phyloP scores from a whole-genome alignment of 2,329 filamentous ascomycete genomes.

The Diplocarpon mali region DNA sequence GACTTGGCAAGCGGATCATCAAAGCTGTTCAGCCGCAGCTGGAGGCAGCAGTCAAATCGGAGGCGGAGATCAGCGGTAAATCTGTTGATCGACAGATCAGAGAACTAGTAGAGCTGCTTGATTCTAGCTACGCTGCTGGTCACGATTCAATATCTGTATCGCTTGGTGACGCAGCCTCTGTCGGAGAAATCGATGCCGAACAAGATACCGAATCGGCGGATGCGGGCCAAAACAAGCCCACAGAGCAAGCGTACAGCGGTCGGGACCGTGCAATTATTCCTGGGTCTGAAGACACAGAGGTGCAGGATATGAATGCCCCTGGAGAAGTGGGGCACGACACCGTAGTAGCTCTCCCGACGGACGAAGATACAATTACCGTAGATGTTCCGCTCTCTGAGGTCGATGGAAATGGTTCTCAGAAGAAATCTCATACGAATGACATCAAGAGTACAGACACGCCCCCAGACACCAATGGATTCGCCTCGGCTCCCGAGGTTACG shows the following conservation, averaged over 20 bases:
- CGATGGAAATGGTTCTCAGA: constrained; percentile 11
- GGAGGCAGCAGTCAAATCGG: constrained; percentile 64
- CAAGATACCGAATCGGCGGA: constrained; percentile 15
- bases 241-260: constrained; percentile 6
- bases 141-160: constrained; percentile 32
- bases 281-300: constrained; percentile 28
- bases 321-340: constrained; percentile 14
- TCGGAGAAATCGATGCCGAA: constrained; percentile 32
- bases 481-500: constrained; percentile 10
- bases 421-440: constrained; percentile 22
- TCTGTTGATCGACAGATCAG: constrained; percentile 58
- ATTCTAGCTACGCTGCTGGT: constrained; percentile 47
- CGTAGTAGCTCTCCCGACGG: constrained; percentile 7
- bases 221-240: constrained; percentile 10
- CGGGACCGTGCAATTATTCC: constrained; percentile 6
- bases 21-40: constrained; percentile 70
- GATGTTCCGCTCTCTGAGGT: constrained; percentile 14
- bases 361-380: constrained; percentile 11
- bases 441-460: constrained; percentile 31
- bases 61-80: constrained; percentile 68
- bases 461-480: constrained; percentile 38
- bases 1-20: constrained; percentile 80
- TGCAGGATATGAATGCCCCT: constrained; percentile 28
- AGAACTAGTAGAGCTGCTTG: constrained; percentile 64
- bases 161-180: constrained; percentile 31